These are phyloP conservation scores for Ganoderma boninense DNA, from an alignment of 1,284 basidiomycete species.

Conservation along the genomic window DNA sequence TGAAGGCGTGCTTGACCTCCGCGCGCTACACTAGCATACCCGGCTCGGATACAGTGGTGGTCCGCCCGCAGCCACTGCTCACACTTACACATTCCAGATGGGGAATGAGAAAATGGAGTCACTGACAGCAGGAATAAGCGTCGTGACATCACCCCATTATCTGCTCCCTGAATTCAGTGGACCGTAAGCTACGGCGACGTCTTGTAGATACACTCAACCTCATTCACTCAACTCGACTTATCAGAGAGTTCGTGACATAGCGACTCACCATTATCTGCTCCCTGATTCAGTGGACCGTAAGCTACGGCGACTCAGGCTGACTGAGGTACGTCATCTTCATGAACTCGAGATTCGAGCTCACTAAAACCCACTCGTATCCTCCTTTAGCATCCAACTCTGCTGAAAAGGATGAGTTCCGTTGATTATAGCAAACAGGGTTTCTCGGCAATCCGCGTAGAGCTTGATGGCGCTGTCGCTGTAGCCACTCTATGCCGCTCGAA, in stretches of 20 bases:
- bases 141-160: no score
- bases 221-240: no score
- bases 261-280: not conserved
- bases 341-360: not conserved
- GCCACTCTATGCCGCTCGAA: slow-evolving; percentile 54
- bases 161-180: no score
- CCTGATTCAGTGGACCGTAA: not conserved
- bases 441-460: slow-evolving; percentile 49
- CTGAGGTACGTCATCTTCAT: not conserved
- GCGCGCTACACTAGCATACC: no score
- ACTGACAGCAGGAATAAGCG: no score
- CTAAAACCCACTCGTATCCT: not conserved
- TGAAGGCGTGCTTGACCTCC: no score
- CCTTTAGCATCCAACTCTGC: no score
- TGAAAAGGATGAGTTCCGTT: slow-evolving; percentile 27
- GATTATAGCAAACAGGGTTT: slow-evolving; percentile 51
- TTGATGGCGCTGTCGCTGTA: slow-evolving; percentile 52
- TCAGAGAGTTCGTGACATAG: not conserved
- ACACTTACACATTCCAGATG: no score
- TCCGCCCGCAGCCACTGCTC: no score
- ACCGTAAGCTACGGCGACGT: no score
- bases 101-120: no score
- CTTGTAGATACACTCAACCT: not conserved
- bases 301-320: not conserved
- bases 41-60: no score